These are phyloP conservation scores for Yarrowia sp. DNA, from an alignment of 805 yeast genomes.

Conservation along the genomic window DNA sequence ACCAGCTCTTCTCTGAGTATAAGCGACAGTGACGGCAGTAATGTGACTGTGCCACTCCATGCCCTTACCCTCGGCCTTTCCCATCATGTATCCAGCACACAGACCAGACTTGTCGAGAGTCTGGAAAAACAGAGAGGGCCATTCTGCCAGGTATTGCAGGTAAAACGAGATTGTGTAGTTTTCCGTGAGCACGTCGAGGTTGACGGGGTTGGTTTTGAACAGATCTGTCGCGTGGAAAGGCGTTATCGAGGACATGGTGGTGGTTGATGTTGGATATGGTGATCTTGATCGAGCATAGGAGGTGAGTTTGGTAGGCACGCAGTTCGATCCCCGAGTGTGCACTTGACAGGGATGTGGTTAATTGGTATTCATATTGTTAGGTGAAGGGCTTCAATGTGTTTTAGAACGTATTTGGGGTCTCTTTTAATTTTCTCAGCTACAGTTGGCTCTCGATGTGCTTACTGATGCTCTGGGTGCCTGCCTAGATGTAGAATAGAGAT, in stretches of 20 bases:
- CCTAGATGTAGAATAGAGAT: too few species aligned
- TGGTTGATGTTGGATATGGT: background rate
- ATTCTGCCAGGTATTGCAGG: slow-evolving; percentile 76
- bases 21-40: slow-evolving; percentile 91
- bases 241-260: slow-evolving; percentile 78
- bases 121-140: slow-evolving; percentile 92
- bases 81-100: slow-evolving; percentile 69
- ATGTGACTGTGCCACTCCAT: slow-evolving; percentile 96
- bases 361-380: too few species aligned
- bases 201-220: slow-evolving; percentile 73
- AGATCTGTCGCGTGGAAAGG: slow-evolving; percentile 91
- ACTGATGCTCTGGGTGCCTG: too few species aligned
- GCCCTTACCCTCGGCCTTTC: slow-evolving; percentile 88
- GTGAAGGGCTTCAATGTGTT: too few species aligned
- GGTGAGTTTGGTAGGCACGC: background rate
- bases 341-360: too few species aligned
- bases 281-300: background rate
- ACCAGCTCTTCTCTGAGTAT: slow-evolving; percentile 82
- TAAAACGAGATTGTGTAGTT: slow-evolving; percentile 87
- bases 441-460: too few species aligned
- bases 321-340: slow-evolving; percentile 2
- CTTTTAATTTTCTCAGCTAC: too few species aligned
- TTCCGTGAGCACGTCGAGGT: slow-evolving; percentile 89
- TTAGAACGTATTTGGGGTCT: too few species aligned
- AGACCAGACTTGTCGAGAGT: slow-evolving; percentile 55